Evolutionary conservation across 2,329 filamentous ascomycete genomes (phyloP), one percentile per base, ranked within the genome.

Genomic region (Fusarium neocosmosporiellum): DNA sequence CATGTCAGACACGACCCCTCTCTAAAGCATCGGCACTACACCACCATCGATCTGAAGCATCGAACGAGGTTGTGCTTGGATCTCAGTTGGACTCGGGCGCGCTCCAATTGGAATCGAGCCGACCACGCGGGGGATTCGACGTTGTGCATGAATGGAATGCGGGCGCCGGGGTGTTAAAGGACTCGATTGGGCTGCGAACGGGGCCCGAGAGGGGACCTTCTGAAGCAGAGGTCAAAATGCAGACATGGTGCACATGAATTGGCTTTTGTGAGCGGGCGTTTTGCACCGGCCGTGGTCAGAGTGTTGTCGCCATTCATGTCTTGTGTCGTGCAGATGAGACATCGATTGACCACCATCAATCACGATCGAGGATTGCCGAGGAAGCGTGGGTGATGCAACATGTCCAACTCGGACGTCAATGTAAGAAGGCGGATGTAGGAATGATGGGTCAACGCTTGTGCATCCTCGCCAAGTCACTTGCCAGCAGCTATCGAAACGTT

Each of bases 71-170:
- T 41, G 41, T 63, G 50, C 39, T 59, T 54, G 50, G 63, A 67
- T 73, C 65, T 70, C 54, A 65, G 61, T 72, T 66, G 46, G 43
- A 39, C 59, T 63, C 48, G 22, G 36, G 31, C 20, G n/a, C 36
- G n/a, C 22, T 29, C 75, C 72, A 77, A 77, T 77, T 75, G 72
- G 72, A 72, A 74, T 11, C 11, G 37, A 66, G 55, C 65, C 67
- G 66, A 43, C 36, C 61, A 71, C 65, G 68, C 66, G 66, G 64
- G 50, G 53, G 59, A 73, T 70, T 77, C 46, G 62, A 69, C 65
- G 65, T 65, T 66, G 67, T 74, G 64, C 65, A 71, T 68, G 63
- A 68, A 67, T 66, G 71, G 63, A 65, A 69, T 67, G 66, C 36
- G 64, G 68, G 57, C 65, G 65, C 69, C 60, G 59, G 46, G 36